These are phyloP conservation scores for Globisporangium acanthophoron DNA, from an alignment of 352 stramenopile genomes.

Conservation along the genomic window DNA sequence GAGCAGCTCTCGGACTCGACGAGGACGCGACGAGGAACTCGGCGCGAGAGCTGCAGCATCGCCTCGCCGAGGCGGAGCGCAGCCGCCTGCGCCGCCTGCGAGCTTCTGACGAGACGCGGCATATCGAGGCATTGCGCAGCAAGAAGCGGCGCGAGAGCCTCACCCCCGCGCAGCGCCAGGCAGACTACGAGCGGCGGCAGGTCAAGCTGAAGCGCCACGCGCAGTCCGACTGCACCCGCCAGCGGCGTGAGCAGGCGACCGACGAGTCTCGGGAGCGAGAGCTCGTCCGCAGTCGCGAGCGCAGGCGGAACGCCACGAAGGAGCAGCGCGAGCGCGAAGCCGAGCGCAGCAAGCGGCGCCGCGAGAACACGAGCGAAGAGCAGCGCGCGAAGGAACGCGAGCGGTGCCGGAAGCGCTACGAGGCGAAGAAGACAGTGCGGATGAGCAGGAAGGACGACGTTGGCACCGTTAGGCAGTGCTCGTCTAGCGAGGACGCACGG, in stretches of 20 bases:
- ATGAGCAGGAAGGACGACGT: neutral
- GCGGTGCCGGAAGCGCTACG: constrained; percentile 60
- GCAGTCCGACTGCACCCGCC: constrained; percentile 40
- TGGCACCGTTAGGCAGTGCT: neutral
- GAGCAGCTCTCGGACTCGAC: neutral
- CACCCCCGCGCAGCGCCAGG: constrained; percentile 59
- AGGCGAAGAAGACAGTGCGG: constrained; percentile 32
- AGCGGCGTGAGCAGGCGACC: constrained; percentile 39
- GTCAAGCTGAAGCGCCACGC: constrained; percentile 48
- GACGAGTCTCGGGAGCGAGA: constrained; percentile 45
- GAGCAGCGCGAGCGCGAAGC: constrained; percentile 62
- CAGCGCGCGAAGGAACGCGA: constrained; percentile 58
- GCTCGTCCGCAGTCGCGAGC: constrained; percentile 46
- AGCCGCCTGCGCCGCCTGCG: constrained; percentile 45
- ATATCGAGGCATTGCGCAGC: constrained; percentile 52
- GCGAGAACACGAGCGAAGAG: constrained; percentile 56
- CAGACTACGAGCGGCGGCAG: constrained; percentile 53
- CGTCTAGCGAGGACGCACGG: neutral
- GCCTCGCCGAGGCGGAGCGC: constrained; percentile 47
- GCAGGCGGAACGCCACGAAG: constrained; percentile 56
- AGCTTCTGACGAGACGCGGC: constrained; percentile 38
- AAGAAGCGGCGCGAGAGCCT: constrained; percentile 51
- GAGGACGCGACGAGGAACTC: neutral
- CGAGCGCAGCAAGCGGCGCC: constrained; percentile 42
- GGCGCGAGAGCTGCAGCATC: constrained; percentile 13